Evolutionary conservation across 495 filamentous ascomycete genomes (phyloP), one percentile per base, ranked within the genome.

Genomic region (Patellaria atrata): DNA sequence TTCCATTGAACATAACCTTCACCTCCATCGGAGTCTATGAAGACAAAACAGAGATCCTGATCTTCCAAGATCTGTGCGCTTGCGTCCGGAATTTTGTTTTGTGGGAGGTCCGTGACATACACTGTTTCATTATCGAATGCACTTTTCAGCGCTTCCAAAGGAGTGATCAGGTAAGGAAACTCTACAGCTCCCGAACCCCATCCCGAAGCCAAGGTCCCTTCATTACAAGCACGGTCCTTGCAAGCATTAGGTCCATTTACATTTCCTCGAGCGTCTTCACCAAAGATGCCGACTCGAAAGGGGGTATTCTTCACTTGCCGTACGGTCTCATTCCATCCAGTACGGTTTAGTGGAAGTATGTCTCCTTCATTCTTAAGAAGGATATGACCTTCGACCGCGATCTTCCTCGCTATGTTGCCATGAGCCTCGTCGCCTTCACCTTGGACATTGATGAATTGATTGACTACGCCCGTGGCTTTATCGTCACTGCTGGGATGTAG

Each of bases 131-230:
- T 49, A 38, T 72, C 61, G 58, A 82, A 82, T 1, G 70, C 63
- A 7, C 55, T 47, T 29, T 67, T 57, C 5, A 94, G 57, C 9
- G 79, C 78, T 18, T 79, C 67, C 22, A 71, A 54, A 1, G 85
- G 85, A 2, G 72, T 64, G 13, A 85, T 56, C 0, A 94, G 63
- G 48, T 87, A 86, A 0, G 86, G 79, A 38, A 85, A 91, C 27
- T 93, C 77, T 17, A 83, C 87, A 2, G 82, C 71, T 3, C 86
- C 87, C 30, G 79, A 85, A 19, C 87, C 87, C 87, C 87, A 96
- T 16, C 87, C 87, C 1, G 73, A 75, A 0, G 66, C 82, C 13
- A 96, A 56, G 1, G 86, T 93, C 6, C 85, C 86, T 40, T 77
- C 68, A 41, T 91, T 92, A 53, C 81, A 87, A 21, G 63, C 70